Conservation (phyloP, 139 green algal species). For the Chlamydomonas asymmetrica region DNA sequence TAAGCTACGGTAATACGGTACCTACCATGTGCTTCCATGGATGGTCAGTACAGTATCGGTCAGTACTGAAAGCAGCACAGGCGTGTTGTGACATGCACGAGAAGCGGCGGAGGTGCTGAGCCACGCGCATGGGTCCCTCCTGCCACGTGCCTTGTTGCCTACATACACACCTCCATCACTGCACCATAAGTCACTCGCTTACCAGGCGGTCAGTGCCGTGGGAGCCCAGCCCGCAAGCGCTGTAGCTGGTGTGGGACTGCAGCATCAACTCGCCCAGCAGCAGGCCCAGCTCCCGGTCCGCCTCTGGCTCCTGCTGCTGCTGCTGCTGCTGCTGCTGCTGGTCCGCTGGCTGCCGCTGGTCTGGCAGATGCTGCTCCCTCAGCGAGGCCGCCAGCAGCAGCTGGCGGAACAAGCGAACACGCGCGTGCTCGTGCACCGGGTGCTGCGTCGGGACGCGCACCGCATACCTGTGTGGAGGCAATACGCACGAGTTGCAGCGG, state of each 20-base stretch:
- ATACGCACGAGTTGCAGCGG: no score
- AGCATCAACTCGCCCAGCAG: slow-evolving; percentile 92
- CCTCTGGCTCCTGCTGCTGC: no score
- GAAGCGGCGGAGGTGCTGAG: no score
- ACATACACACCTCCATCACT: no score
- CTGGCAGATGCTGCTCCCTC: slow-evolving; percentile 26
- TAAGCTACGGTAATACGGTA: no score
- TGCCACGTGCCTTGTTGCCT: no score
- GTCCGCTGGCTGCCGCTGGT: slow-evolving; percentile 3
- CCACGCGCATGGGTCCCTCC: no score
- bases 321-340: slow-evolving; percentile 1
- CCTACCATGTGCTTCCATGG: no score
- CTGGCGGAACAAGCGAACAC: slow-evolving; percentile 72
- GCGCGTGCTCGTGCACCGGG: slow-evolving; percentile 82
- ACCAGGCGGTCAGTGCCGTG: slow-evolving; percentile 52
- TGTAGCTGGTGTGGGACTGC: slow-evolving; percentile 79
- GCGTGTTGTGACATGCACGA: no score
- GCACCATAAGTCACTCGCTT: no score
- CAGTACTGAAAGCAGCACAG: no score
- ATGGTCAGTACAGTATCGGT: no score
- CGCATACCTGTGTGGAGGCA: slow-evolving; percentile 39
- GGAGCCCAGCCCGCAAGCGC: slow-evolving; percentile 65
- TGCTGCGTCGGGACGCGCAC: slow-evolving; percentile 70
- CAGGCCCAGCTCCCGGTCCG: slow-evolving; percentile 4
- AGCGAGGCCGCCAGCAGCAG: slow-evolving; percentile 40